These are phyloP conservation scores for Eimeria zaria DNA, from an alignment of 169 alveolate genomes.

Conservation along the genomic window DNA sequence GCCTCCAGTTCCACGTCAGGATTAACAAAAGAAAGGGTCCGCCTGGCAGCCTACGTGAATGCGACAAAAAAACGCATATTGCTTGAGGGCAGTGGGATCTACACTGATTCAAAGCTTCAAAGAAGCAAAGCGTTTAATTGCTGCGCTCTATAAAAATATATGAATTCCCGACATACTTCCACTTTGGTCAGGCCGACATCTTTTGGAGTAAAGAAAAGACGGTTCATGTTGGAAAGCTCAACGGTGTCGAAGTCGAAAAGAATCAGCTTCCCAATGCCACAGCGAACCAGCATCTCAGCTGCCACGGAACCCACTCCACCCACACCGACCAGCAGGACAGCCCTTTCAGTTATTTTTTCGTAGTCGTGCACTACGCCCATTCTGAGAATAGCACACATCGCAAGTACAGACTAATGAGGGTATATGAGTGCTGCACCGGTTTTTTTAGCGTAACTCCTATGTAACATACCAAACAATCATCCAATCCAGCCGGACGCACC, in stretches of 20 bases:
- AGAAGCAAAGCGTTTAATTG: neutral
- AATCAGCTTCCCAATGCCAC: slow-evolving; percentile 97
- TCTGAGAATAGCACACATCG: slow-evolving; percentile 77
- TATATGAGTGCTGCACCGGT: neutral
- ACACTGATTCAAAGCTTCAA: neutral
- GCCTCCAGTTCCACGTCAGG: slow-evolving; percentile 96
- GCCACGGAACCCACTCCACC: slow-evolving; percentile 99
- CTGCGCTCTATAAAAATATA: neutral
- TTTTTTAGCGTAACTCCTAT: neutral
- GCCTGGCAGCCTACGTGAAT: slow-evolving; percentile 93
- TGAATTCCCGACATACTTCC: slow-evolving; percentile 86
- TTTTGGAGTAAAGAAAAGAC: slow-evolving; percentile 96
- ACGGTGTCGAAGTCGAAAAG: slow-evolving; percentile 97
- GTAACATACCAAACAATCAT: neutral
- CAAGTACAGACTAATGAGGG: neutral
- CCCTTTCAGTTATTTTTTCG: slow-evolving; percentile 90
- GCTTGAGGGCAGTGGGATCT: neutral
- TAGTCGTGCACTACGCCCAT: slow-evolving; percentile 98
- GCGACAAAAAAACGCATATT: neutral
- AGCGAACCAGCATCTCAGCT: slow-evolving; percentile 98
- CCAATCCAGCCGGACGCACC: slow-evolving; percentile 24
- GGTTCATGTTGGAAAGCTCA: slow-evolving; percentile 98
- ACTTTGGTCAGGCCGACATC: slow-evolving; percentile 97
- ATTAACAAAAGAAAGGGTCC: slow-evolving; percentile 95
- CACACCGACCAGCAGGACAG: slow-evolving; percentile 97